phyloP scores from a whole-genome alignment of 805 yeast species.

The Priceomyces castillae region DNA sequence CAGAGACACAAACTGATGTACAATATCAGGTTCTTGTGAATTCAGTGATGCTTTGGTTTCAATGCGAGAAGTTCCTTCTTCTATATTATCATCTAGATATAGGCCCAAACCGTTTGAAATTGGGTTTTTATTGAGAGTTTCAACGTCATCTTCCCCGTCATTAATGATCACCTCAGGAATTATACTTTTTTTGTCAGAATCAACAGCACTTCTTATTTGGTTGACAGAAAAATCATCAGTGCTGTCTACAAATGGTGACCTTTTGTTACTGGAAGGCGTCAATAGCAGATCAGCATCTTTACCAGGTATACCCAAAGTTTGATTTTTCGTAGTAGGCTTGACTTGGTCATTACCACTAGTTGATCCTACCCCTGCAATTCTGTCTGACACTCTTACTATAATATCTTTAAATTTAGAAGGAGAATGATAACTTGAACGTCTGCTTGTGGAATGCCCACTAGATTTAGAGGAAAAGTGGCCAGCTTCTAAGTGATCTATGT shows the following conservation, averaged over 20 bases:
- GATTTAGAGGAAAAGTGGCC: conserved; percentile 14
- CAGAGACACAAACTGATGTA: not conserved
- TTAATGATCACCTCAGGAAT: conserved; percentile 2
- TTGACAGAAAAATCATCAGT: not conserved
- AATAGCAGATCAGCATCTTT: not conserved
- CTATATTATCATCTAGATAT: not conserved
- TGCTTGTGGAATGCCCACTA: conserved; percentile 4
- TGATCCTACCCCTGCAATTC: conserved; percentile 29
- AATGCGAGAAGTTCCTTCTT: not conserved
- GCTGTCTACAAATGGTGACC: not conserved
- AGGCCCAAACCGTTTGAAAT: conserved; percentile 9
- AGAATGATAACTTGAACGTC: conserved; percentile 9
- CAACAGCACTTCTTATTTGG: not conserved
- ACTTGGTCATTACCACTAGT: not conserved
- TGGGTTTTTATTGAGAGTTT: not conserved
- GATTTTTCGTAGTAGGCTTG: not conserved
- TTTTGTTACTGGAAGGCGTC: not conserved
- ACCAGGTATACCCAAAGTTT: not conserved
- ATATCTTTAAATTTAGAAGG: conserved; percentile 24
- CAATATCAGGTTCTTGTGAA: not conserved
- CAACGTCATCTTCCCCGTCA: not conserved
- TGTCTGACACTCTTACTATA: conserved; percentile 29
- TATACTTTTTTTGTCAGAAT: not conserved
- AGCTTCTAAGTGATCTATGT: conserved; percentile 16
- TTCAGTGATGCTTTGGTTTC: not conserved